Conservation (phyloP, 805 yeast genomes). For the Sungouiozyma intestinalis region DNA sequence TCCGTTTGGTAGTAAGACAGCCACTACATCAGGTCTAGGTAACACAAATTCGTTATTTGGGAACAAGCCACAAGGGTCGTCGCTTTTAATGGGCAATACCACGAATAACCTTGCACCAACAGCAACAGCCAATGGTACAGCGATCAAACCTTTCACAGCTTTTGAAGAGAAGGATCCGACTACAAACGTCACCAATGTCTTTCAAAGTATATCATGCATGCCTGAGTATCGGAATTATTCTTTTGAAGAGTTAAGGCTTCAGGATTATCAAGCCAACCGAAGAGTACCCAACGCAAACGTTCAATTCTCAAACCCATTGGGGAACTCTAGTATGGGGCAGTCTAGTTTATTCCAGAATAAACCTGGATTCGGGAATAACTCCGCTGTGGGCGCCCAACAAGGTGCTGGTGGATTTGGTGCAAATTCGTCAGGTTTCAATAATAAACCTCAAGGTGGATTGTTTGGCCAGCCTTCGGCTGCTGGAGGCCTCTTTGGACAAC, state of each 20-base stretch:
- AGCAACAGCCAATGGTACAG: conserved; percentile 53
- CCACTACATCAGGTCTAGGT: conserved; percentile 12
- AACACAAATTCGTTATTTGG: conserved; percentile 11
- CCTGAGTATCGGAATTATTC: conserved; percentile 79
- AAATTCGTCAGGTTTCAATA: conserved; percentile 8
- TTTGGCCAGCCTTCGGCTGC: conserved; percentile 29
- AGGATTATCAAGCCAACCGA: conserved; percentile 69
- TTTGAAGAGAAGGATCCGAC: conserved; percentile 60
- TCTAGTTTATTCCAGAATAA: neutral
- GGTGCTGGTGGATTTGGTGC: conserved; percentile 10
- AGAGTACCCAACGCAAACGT: conserved; percentile 9
- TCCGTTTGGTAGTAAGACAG: conserved; percentile 5
- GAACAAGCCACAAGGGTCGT: conserved; percentile 4
- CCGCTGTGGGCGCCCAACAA: neutral
- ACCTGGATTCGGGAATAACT: neutral
- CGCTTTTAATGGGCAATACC: conserved; percentile 5
- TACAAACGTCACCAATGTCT: conserved; percentile 45
- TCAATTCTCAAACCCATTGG: conserved; percentile 1
- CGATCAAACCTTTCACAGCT: conserved; percentile 58
- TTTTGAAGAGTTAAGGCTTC: conserved; percentile 78
- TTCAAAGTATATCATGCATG: conserved; percentile 75
- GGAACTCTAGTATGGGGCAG: neutral
- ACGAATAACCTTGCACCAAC: conserved; percentile 5
- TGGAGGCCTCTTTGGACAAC: conserved; percentile 2
- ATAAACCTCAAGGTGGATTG: conserved; percentile 17